Evolutionary conservation across 2,329 filamentous ascomycete genomes (phyloP).

Genomic region (Cercospora janseana): DNA sequence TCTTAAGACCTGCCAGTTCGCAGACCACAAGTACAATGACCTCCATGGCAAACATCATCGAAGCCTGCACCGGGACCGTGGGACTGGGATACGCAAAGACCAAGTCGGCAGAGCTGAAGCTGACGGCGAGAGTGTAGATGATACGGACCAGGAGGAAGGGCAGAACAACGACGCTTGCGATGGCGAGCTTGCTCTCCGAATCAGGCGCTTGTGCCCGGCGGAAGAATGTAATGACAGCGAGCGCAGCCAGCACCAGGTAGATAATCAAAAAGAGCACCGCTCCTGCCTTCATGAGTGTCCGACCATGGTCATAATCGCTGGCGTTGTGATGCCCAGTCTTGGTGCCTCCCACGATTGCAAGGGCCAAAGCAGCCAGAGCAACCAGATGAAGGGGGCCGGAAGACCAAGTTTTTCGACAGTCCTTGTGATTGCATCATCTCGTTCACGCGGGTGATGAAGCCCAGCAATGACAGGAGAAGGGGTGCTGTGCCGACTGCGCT

Average conservation of each 20-base stretch:
- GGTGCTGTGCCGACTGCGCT: constrained; percentile 32
- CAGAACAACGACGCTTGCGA: constrained; percentile 30
- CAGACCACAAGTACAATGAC: constrained; percentile 26
- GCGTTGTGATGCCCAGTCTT: constrained; percentile 5
- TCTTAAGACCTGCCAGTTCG: constrained; percentile 26
- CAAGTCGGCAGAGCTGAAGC: constrained; percentile 22
- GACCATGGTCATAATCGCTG: constrained; percentile 16
- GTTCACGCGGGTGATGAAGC: constrained; percentile 29
- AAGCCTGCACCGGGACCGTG: constrained; percentile 26
- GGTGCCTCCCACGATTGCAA: constrained; percentile 32
- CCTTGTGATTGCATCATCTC: constrained; percentile 21
- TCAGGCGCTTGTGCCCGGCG: constrained; percentile 13
- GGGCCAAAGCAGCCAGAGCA: constrained; percentile 27
- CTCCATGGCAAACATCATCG: constrained; percentile 35
- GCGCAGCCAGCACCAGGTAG: constrained; percentile 24
- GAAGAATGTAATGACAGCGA: constrained; percentile 14
- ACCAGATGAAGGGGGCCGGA: constrained; percentile 28
- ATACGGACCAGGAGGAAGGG: constrained; percentile 38
- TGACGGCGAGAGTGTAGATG: constrained; percentile 34
- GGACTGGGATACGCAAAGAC: constrained; percentile 25
- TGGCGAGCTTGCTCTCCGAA: constrained; percentile 24
- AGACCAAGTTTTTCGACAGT: constrained; percentile 18
- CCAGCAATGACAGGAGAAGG: constrained; percentile 30
- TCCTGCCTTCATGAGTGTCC: constrained; percentile 23
- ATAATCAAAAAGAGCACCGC: constrained; percentile 28